Percentiles rank a stretch among this genome's conserved stretches.
Evolutionary conservation across 257 asterid genomes (phyloP).

Genomic region (Jacaranda copaia): DNA sequence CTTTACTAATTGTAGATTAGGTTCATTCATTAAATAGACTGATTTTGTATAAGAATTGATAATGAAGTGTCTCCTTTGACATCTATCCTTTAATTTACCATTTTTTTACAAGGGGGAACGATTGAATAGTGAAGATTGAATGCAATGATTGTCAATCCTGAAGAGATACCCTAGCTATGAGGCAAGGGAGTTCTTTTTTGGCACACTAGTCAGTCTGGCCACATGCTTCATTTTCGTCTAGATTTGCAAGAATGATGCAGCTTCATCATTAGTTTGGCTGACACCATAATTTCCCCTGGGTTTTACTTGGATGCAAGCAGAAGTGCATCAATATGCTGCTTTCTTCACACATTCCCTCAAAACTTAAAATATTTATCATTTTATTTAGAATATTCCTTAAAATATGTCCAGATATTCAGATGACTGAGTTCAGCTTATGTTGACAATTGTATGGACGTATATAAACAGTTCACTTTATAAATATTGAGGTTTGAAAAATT

Average conservation of each 20-base stretch:
- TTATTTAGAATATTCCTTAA: conserved; percentile 3
- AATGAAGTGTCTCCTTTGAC: too few species aligned
- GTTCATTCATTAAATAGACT: too few species aligned
- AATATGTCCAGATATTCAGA: neutral
- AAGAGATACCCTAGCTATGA: too few species aligned
- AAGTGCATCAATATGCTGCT: neutral
- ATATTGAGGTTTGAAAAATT: conserved; percentile 14
- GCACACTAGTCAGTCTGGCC: too few species aligned
- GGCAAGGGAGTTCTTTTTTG: too few species aligned
- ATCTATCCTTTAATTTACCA: too few species aligned
- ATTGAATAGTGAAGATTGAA: too few species aligned
- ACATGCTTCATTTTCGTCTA: neutral
- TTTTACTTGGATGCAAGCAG: neutral
- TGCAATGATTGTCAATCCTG: too few species aligned
- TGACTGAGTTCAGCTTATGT: neutral
- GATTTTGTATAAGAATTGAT: too few species aligned
- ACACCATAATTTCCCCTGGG: neutral
- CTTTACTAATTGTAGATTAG: too few species aligned
- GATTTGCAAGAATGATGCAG: neutral
- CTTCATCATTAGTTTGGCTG: neutral
- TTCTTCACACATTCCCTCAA: neutral
- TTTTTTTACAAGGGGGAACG: too few species aligned
- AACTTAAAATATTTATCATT: neutral
- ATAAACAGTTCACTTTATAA: conserved; percentile 8
- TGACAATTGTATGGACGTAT: conserved; percentile 12